phyloP scores from a whole-genome alignment of 1,139 yeast genomes.

The Zygosaccharomyces pseudobailii region DNA sequence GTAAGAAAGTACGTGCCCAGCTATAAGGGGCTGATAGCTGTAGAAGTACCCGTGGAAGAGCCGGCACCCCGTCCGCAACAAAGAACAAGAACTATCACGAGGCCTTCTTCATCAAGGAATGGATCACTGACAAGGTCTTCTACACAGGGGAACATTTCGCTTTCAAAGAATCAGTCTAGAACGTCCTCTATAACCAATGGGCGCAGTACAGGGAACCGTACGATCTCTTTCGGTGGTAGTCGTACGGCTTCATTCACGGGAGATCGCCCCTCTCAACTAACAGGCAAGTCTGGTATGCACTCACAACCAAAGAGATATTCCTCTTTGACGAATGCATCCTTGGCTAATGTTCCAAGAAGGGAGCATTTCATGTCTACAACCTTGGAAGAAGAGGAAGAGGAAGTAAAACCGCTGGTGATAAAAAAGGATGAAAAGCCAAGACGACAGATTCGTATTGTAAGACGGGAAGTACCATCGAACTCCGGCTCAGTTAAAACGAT shows the following conservation, averaged over 20 bases:
- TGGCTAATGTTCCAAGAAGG: constrained; percentile 1
- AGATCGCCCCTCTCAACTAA: constrained; percentile 1
- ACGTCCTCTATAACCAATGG: background rate
- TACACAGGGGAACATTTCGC: background rate
- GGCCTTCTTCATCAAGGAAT: background rate
- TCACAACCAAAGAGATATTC: background rate
- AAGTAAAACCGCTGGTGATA: background rate
- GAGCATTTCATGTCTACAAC: background rate
- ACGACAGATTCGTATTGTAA: background rate
- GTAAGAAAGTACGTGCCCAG: constrained; percentile 45
- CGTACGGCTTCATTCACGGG: background rate
- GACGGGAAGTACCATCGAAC: background rate
- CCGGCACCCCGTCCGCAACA: background rate
- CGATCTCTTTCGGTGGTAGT: background rate
- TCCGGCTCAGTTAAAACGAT: background rate
- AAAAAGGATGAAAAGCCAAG: background rate
- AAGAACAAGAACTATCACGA: background rate
- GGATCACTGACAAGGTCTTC: constrained; percentile 4
- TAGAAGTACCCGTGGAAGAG: constrained; percentile 42
- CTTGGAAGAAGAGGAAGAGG: constrained; percentile 3
- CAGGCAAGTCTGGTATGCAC: background rate
- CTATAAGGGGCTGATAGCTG: constrained; percentile 41
- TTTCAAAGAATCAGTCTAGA: background rate
- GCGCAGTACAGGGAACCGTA: background rate
- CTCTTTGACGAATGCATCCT: constrained; percentile 2